Evolutionary conservation across 2,329 filamentous ascomycete species (phyloP), one percentile per base, ranked within the genome.

Genomic region (Byssothecium circinans): DNA sequence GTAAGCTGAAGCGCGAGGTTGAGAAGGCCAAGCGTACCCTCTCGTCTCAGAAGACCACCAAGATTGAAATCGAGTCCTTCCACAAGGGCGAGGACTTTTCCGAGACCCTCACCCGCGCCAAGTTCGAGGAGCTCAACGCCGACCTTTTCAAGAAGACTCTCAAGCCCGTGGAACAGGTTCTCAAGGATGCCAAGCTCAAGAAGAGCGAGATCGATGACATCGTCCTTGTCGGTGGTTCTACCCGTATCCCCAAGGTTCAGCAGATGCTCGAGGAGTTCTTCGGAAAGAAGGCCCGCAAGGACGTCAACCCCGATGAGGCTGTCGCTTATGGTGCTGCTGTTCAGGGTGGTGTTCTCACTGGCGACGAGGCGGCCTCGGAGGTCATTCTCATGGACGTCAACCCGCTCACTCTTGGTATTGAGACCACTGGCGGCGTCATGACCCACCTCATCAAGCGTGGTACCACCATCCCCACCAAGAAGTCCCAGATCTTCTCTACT

Each of bases 1-100:
- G 91, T 79, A 99, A 97, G 81, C 85, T 99, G 65, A 97, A 97
- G 89, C 91, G 94, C 67, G 94, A 97, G 78, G 92, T 94, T 64
- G 94, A 99, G 78, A 96, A 96, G 86, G 94, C 94, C 78, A 99
- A 99, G 88, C 89, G 94, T 71, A 95, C 91, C 64, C 86, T 99
- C 49, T 96, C 70, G 69, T 94, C 89, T 60, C 90, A 95, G 80
- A 91, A 90, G 86, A 91, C 88, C 59, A 89, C 89, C 61, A 88
- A 89, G 64, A 91, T 96, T 63, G 94, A 97, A 79, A 96, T 99
- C 58, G 94, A 99, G 77, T 87, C 89, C 62, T 95, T 99, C 88
- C 88, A 89, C 78, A 85, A 95, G 65, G 94, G 94, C 80, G 87
- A 95, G 62, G 94, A 97, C 76, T 96, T 97, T 82, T 96, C 91